Evolutionary conservation across 208 protist species (phyloP).

Genomic region (Trypanosoma avium): DNA sequence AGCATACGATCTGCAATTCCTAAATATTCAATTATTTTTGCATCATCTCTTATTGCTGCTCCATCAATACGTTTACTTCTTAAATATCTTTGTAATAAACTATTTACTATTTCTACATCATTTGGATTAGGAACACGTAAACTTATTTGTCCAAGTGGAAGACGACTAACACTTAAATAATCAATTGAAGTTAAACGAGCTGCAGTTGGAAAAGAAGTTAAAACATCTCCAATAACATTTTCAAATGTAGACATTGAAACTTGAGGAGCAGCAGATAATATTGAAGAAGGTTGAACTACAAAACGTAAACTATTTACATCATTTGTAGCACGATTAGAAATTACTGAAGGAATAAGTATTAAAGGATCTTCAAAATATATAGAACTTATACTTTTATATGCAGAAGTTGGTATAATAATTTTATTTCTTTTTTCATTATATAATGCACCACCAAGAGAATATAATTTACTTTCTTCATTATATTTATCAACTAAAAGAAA

Average conservation of each 20-base stretch:
- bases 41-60: conserved; percentile 10
- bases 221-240: background rate
- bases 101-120: conserved; percentile 6
- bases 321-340: background rate
- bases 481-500: conserved; percentile 37
- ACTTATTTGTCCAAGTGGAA: conserved; percentile 4
- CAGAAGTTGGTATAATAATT: conserved; percentile 45
- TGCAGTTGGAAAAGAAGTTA: conserved; percentile 18
- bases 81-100: background rate
- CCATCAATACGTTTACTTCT: background rate
- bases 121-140: background rate
- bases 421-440: conserved; percentile 37
- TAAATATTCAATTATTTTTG: conserved; percentile 14
- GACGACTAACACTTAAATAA: conserved; percentile 11
- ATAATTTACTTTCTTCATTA: conserved; percentile 23
- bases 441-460: conserved; percentile 39
- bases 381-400: conserved; percentile 3
- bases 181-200: conserved; percentile 14
- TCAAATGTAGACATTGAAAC: conserved; percentile 7
- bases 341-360: background rate
- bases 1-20: conserved; percentile 63
- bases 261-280: conserved; percentile 13
- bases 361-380: conserved; percentile 8
- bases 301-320: background rate
- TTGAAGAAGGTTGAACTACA: conserved; percentile 11